These are phyloP conservation scores for Xylariaceae sp. DNA, from an alignment of 2,329 filamentous ascomycete species.

Conservation along the genomic window DNA sequence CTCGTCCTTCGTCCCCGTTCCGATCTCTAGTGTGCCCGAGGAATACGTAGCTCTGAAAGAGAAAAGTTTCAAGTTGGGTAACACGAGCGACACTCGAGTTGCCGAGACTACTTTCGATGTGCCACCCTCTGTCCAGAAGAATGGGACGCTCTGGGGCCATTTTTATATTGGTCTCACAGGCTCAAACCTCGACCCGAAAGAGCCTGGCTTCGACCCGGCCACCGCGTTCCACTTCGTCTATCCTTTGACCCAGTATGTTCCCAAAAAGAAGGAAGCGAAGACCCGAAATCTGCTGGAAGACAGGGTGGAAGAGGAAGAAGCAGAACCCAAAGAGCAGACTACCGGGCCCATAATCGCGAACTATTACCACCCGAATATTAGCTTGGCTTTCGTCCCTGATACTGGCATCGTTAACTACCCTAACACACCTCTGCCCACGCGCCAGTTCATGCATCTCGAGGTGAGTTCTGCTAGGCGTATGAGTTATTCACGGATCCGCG, in stretches of 20 bases:
- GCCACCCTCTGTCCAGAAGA: constrained; percentile 80
- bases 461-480: constrained; percentile 14
- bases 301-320: constrained; percentile 49
- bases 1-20: constrained; percentile 68
- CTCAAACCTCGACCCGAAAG: constrained; percentile 73
- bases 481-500: background rate
- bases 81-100: constrained; percentile 77
- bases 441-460: constrained; percentile 80
- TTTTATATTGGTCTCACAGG: constrained; percentile 85
- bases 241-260: constrained; percentile 85
- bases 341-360: constrained; percentile 73
- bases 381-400: constrained; percentile 82
- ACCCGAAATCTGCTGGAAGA: constrained; percentile 81
- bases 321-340: constrained; percentile 54
- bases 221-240: constrained; percentile 83
- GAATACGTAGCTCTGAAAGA: constrained; percentile 78
- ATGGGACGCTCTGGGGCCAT: constrained; percentile 92
- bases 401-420: constrained; percentile 70
- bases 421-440: constrained; percentile 70
- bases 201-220: constrained; percentile 70
- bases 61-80: constrained; percentile 76
- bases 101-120: constrained; percentile 78
- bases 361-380: constrained; percentile 96
- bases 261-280: constrained; percentile 88
- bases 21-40: constrained; percentile 65